These are phyloP conservation scores for Fagopyrum homotropicum DNA, from an alignment of 148 eudicot species.

Conservation along the genomic window DNA sequence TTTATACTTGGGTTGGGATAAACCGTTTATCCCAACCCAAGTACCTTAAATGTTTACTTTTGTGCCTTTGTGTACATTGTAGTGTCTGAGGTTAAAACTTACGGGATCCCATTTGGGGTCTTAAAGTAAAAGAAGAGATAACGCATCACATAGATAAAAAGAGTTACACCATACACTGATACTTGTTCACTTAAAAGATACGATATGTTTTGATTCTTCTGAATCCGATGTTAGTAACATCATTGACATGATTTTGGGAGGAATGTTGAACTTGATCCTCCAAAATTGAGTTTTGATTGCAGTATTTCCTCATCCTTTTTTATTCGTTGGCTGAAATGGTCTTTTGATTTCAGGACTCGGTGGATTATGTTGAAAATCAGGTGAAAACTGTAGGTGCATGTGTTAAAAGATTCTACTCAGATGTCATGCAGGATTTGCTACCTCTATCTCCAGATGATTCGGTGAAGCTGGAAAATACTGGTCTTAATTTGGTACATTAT, in stretches of 20 bases:
- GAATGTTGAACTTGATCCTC: conserved; percentile 1
- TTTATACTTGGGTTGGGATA: background rate
- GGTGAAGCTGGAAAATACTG: conserved; percentile 33
- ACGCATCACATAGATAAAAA: background rate
- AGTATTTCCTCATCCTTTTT: background rate
- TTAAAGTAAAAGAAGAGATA: background rate
- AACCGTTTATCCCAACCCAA: background rate
- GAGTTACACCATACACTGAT: background rate
- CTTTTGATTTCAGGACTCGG: conserved; percentile 51
- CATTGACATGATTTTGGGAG: background rate
- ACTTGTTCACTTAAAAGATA: background rate
- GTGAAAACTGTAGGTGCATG: conserved; percentile 59
- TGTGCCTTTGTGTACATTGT: background rate
- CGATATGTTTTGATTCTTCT: background rate
- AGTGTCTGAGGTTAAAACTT: background rate
- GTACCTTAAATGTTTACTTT: background rate
- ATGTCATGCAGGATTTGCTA: conserved; percentile 61
- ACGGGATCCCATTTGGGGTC: background rate
- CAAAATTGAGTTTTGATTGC: background rate
- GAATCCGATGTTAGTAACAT: background rate
- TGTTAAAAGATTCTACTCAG: conserved; percentile 78
- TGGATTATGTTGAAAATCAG: conserved; percentile 66
- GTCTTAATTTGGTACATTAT: conserved; percentile 29
- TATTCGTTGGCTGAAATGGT: background rate
- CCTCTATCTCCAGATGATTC: conserved; percentile 39